Conservation (phyloP, 2,329 filamentous ascomycete genomes). For the Talaromyces pinophilus region DNA sequence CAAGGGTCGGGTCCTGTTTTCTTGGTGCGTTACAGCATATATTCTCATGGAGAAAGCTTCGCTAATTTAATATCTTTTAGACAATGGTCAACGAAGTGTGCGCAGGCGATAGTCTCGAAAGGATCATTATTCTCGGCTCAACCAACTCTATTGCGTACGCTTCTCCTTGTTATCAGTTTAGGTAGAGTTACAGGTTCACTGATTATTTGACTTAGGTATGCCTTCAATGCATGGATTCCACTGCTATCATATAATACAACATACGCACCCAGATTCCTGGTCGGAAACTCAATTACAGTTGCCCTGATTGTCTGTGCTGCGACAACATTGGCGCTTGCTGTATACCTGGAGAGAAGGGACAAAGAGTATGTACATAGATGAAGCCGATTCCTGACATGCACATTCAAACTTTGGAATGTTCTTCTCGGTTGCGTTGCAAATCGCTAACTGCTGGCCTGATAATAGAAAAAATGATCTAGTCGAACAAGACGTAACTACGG, state of each 20-base stretch:
- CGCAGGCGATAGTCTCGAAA: slow-evolving; percentile 21
- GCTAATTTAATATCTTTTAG: not conserved
- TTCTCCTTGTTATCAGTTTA: not conserved
- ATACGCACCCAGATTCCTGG: slow-evolving; percentile 18
- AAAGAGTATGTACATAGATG: not conserved
- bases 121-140: slow-evolving; percentile 19
- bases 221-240: slow-evolving; percentile 21
- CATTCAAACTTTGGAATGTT: not conserved
- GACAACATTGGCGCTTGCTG: slow-evolving; percentile 6
- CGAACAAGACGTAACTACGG: not conserved
- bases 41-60: not conserved
- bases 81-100: slow-evolving; percentile 21
- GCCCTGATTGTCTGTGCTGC: slow-evolving; percentile 18
- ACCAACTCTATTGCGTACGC: slow-evolving; percentile 17
- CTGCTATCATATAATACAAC: slow-evolving; percentile 16
- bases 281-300: slow-evolving; percentile 21
- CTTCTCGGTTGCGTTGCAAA: not conserved
- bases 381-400: not conserved
- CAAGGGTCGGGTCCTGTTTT: slow-evolving; percentile 19
- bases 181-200: not conserved
- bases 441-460: not conserved
- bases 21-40: not conserved
- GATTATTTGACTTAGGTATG: slow-evolving; percentile 5
- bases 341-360: slow-evolving; percentile 11
- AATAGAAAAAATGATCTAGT: not conserved